Conservation (phyloP, 768 basidiomycete genomes). For the Neoboletus subvelutipes region DNA sequence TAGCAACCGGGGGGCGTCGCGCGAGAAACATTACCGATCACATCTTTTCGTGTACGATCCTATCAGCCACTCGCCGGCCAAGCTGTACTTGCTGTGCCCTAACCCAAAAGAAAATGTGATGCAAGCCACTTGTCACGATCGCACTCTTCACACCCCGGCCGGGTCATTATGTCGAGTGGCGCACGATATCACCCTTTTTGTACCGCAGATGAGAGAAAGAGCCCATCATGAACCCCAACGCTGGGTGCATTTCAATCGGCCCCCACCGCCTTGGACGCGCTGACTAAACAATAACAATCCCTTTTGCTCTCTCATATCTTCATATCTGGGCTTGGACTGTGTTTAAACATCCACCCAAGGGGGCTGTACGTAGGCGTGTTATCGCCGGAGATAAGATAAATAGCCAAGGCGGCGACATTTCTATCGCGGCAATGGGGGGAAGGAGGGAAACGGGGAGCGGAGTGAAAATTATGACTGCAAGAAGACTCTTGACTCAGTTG, state of each 20-base stretch:
- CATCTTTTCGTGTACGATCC: neutral
- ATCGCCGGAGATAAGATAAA: slow-evolving; percentile 4
- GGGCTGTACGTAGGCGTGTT: neutral
- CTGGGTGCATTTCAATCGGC: neutral
- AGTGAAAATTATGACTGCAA: neutral
- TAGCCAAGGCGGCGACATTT: neutral
- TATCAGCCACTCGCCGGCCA: slow-evolving; percentile 1
- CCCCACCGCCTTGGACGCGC: neutral
- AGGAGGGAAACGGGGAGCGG: neutral
- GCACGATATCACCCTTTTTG: neutral
- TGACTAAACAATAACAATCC: neutral
- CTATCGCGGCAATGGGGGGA: neutral
- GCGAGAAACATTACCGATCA: neutral
- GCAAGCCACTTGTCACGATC: neutral
- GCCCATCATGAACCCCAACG: neutral
- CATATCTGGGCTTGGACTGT: neutral
- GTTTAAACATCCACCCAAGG: neutral
- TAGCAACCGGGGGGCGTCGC: slow-evolving; percentile 8
- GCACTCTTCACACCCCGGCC: slow-evolving; percentile 1
- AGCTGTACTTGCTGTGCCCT: slow-evolving; percentile 15
- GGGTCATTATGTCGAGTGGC: slow-evolving; percentile 12
- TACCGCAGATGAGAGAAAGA: slow-evolving; percentile 1
- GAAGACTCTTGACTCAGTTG: neutral
- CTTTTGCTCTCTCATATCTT: neutral
- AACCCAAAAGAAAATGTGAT: neutral